Evolutionary conservation across 163 green algal genomes (phyloP).

Genomic region (Scenedesmus sp.): DNA sequence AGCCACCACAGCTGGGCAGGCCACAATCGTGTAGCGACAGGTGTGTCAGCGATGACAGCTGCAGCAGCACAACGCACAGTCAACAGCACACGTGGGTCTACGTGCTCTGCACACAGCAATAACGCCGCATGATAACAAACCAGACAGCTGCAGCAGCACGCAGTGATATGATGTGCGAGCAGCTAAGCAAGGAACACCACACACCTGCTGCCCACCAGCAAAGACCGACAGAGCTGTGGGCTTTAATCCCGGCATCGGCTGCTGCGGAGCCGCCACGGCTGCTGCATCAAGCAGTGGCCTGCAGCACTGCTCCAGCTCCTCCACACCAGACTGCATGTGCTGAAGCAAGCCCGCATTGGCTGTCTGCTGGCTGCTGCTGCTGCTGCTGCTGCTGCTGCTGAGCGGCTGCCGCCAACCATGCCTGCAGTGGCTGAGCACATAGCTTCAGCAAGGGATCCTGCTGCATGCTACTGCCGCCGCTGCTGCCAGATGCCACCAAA

Average conservation of each 20-base stretch:
- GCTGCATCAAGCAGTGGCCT: not conserved
- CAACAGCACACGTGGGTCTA: not conserved
- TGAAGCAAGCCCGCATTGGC: not conserved
- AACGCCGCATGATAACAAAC: not conserved
- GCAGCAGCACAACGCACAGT: not conserved
- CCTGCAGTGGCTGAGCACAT: not conserved
- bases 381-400: not conserved
- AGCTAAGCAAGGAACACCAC: not conserved
- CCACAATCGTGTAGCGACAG: slow-evolving; percentile 74
- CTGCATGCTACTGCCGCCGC: slow-evolving; percentile 24
- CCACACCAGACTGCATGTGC: not conserved
- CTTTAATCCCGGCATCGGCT: not conserved
- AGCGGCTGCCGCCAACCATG: not conserved
- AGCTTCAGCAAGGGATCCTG: slow-evolving; percentile 2
- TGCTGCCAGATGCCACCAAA: not conserved
- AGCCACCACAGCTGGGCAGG: slow-evolving; percentile 42
- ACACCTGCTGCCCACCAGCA: not conserved
- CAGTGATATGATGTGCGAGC: not conserved
- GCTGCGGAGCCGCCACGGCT: not conserved
- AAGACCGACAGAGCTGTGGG: not conserved
- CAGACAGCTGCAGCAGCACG: not conserved
- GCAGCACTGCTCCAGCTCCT: not conserved
- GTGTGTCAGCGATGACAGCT: slow-evolving; percentile 60
- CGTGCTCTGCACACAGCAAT: not conserved
- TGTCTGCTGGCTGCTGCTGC: not conserved